Evolutionary conservation across 148 eudicot species (phyloP), one percentile per base, ranked within the genome.

Genomic region (Rhododendron henanense): DNA sequence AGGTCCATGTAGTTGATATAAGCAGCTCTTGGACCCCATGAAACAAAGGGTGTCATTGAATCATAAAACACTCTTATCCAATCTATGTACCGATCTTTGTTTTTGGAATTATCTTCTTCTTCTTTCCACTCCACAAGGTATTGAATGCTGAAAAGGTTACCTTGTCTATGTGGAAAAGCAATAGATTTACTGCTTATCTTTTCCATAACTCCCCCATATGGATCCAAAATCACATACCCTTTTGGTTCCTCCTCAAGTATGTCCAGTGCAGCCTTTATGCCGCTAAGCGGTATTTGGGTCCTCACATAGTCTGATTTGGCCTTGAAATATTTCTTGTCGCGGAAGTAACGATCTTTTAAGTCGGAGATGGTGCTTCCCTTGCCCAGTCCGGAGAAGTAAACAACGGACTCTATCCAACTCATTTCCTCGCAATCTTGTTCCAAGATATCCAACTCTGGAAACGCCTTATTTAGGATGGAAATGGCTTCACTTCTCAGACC

Each of bases 321-420:
- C 88, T 93, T 93, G 82, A 90, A 93, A 59, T 86, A 90, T 47
- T 53, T 47, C 83, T 91, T 92, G 21, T 65, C 48, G 1, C 47
- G 53, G 25, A 85, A 37, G 55, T 81, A 84, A 4, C 95, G 87
- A 37, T 88, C 86, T 14, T 41, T 91, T 73, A 93, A 80, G 76
- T 88, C 86, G 0, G 79, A 37, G 0, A 81, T 44, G 2, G 88
- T 78, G 75, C 87, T 87, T 25, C 85, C 90, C 11, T 87, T 51
- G 3, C 41, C 84, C 5, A 90, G 48, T 16, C 88, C 90, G 0
- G 95, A 91, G 89, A 91, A 93, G 83, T 39, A 93, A 16, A 91
- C 65, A 10, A 93, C 78, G 8, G 93, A 93, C 84, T 93, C 93
- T 15, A 93, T 92, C 94, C 95, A 92, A 76, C 87, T 89, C 93